These are phyloP conservation scores for Globisporangium nagaii DNA, from an alignment of 352 stramenopile genomes.

Conservation along the genomic window DNA sequence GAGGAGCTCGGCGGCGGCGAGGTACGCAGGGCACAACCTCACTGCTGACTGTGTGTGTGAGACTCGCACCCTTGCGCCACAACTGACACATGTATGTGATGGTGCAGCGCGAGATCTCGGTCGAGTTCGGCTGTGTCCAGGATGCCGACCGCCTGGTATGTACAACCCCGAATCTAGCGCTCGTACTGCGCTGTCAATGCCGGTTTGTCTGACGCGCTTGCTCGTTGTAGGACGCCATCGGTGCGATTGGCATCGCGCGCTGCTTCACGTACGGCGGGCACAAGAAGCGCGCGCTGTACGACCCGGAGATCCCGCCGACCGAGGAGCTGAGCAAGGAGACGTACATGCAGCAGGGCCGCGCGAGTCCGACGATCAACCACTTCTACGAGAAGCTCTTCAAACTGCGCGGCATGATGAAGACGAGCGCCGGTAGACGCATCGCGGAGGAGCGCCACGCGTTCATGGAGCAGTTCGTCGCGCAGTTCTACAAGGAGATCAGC, in stretches of 20 bases:
- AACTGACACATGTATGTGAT: too few relatives aligned
- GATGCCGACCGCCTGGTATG: conserved; percentile 82
- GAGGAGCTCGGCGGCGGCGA: conserved; percentile 50
- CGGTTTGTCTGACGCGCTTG: background rate
- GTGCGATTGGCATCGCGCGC: conserved; percentile 86
- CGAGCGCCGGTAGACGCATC: conserved; percentile 54
- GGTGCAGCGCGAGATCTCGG: conserved; percentile 14
- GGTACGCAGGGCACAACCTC: background rate
- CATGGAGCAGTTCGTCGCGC: conserved; percentile 80
- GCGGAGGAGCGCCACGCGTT: conserved; percentile 80
- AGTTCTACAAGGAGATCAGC: conserved; percentile 79
- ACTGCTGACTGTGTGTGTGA: background rate
- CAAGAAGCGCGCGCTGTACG: conserved; percentile 81
- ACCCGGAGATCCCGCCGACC: conserved; percentile 45
- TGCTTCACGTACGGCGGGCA: conserved; percentile 89
- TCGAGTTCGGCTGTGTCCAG: conserved; percentile 86
- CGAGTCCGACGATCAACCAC: conserved; percentile 80
- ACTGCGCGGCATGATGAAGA: conserved; percentile 87
- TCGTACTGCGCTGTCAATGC: background rate
- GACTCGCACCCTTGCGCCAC: too few relatives aligned
- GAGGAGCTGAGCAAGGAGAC: conserved; percentile 65
- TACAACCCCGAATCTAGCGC: too few relatives aligned
- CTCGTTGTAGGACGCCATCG: conserved; percentile 75
- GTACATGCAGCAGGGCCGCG: conserved; percentile 74
- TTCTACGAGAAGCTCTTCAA: conserved; percentile 92